phyloP scores from a whole-genome alignment of 768 basidiomycete species.

The Psilocybe subaeruginosa region DNA sequence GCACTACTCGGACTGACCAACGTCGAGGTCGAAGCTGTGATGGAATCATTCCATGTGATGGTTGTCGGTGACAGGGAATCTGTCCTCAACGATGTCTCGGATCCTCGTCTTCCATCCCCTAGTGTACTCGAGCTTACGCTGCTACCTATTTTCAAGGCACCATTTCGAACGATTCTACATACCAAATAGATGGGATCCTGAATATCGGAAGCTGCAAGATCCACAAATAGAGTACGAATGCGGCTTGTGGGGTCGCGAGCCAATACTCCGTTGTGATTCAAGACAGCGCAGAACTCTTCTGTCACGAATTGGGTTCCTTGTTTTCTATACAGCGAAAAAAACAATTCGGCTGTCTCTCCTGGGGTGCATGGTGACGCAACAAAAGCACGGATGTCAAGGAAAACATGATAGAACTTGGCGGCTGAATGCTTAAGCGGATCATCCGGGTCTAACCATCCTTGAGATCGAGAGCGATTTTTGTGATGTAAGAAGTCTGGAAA shows the following conservation, averaged over 20 bases:
- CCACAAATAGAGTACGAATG: conserved; percentile 87
- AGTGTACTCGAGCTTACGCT: conserved; percentile 50
- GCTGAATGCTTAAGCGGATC: conserved; percentile 40
- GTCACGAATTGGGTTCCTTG: conserved; percentile 85
- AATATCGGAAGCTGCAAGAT: conserved; percentile 85
- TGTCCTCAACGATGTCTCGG: conserved; percentile 50
- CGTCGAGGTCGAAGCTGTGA: conserved; percentile 10
- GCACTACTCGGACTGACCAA: conserved; percentile 20
- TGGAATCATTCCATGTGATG: conserved; percentile 22
- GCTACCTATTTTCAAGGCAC: conserved; percentile 75
- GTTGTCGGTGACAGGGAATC: conserved; percentile 29
- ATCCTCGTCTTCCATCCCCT: conserved; percentile 53
- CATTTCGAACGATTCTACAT: conserved; percentile 88
- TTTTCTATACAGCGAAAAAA: conserved; percentile 91
- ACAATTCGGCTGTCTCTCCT: conserved; percentile 92
- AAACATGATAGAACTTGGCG: conserved; percentile 86
- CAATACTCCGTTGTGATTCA: conserved; percentile 90
- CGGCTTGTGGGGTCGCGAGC: conserved; percentile 76
- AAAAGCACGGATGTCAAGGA: conserved; percentile 89
- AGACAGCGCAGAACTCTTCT: conserved; percentile 87
- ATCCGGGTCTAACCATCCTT: conserved; percentile 31
- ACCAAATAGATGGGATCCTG: conserved; percentile 88
- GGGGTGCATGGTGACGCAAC: conserved; percentile 89
- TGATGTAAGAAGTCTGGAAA: conserved; percentile 61
- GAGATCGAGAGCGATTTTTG: conserved; percentile 42